phyloP scores from a whole-genome alignment of 768 basidiomycete genomes.

The Saitozyma sp. region DNA sequence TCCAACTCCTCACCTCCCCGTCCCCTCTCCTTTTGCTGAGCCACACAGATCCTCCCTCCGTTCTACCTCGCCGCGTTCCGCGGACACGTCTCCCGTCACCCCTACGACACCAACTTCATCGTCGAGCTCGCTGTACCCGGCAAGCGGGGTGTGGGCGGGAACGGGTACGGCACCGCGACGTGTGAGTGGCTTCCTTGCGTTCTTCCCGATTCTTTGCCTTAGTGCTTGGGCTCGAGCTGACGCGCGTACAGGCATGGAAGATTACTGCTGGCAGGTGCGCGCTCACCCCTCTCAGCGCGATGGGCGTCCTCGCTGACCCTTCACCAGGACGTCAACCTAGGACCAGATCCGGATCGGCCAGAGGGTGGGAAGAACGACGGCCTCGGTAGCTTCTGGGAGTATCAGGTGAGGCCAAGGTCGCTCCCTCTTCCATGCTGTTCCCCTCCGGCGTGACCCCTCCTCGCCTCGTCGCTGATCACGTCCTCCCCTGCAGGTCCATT shows the following conservation, averaged over 20 bases:
- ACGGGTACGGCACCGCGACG: slow-evolving; percentile 38
- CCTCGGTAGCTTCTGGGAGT: slow-evolving; percentile 37
- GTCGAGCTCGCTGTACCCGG: slow-evolving; percentile 27
- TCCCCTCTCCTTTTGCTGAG: neutral
- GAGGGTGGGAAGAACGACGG: slow-evolving; percentile 33
- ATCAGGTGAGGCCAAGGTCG: slow-evolving; percentile 20
- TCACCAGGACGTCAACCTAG: slow-evolving; percentile 30
- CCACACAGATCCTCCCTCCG: slow-evolving; percentile 6
- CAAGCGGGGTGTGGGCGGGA: slow-evolving; percentile 24
- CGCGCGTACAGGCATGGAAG: slow-evolving; percentile 33
- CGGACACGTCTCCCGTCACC: slow-evolving; percentile 7
- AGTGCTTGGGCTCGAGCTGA: slow-evolving; percentile 2
- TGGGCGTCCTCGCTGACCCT: neutral
- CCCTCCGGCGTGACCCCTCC: too few species aligned
- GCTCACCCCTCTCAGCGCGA: neutral
- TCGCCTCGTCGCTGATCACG: neutral
- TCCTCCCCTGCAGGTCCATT: slow-evolving; percentile 26
- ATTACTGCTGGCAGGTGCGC: slow-evolving; percentile 38
- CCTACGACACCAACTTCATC: slow-evolving; percentile 33
- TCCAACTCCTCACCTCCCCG: too few species aligned
- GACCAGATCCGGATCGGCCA: slow-evolving; percentile 24
- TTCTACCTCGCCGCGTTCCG: slow-evolving; percentile 14
- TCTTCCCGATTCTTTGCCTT: neutral
- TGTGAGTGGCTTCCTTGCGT: slow-evolving; percentile 23
- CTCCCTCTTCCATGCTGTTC: too few species aligned